phyloP scores from a whole-genome alignment of 495 filamentous ascomycete genomes.

The Xylaria sp. region DNA sequence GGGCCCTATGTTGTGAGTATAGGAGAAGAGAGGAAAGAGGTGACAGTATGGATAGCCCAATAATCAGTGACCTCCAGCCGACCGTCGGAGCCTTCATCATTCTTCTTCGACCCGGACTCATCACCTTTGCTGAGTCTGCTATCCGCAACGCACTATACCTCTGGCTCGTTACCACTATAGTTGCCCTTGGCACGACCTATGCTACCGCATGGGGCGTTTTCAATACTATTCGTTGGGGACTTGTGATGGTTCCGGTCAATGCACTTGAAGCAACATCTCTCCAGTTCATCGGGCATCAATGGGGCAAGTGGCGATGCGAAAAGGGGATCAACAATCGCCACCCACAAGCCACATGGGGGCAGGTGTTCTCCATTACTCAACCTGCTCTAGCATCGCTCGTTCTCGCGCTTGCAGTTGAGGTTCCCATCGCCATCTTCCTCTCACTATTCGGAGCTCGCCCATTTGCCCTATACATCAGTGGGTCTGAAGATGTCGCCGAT shows the following conservation, averaged over 20 bases:
- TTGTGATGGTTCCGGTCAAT: conserved; percentile 78
- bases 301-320: conserved; percentile 64
- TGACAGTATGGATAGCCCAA: not conserved
- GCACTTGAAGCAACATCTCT: conserved; percentile 69
- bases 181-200: conserved; percentile 67
- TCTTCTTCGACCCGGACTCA: conserved; percentile 61
- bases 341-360: conserved; percentile 48
- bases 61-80: conserved; percentile 35
- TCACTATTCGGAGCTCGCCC: conserved; percentile 61
- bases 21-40: conserved; percentile 33
- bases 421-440: conserved; percentile 68
- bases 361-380: conserved; percentile 51
- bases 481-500: conserved; percentile 59
- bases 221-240: conserved; percentile 79
- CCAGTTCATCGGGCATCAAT: conserved; percentile 71
- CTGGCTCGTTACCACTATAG: conserved; percentile 72
- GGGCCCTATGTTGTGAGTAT: not conserved
- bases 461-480: conserved; percentile 68
- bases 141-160: conserved; percentile 75
- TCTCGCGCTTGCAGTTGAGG: conserved; percentile 63
- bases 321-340: conserved; percentile 45
- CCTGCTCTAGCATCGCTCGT: conserved; percentile 61
- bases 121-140: conserved; percentile 69
- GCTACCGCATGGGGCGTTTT: conserved; percentile 79
- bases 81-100: conserved; percentile 54